Base-by-base conservation (phyloP, 371 early-diverging fungal species). In the Smittium mucronatum region DNA sequence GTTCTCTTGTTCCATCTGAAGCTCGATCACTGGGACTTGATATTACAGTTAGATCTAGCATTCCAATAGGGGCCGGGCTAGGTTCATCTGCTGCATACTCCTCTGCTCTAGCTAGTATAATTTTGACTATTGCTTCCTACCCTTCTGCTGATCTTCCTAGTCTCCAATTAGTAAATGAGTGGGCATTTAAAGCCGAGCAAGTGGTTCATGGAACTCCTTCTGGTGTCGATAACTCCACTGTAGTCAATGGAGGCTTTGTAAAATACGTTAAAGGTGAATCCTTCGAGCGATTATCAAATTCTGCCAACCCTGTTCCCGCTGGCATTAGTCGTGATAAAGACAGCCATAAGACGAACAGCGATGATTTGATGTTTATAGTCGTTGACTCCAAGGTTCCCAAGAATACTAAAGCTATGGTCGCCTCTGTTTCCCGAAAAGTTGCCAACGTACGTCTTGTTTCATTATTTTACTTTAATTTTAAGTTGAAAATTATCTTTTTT, bases 61-160 rank as follows among this genome's bases (percentile, higher is more conserved):
- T 98, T 2, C 98, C 98, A 1, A 89, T 97, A n/a, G 94, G 97
- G 28, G 88, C 95, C 25, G 98, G 98, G 0, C 83, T 98, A 17
- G 98, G 98, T 1, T 94, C 94, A 2, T 95, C 96, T 2, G 98
- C 98, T 0, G 86, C 96, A 15, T 95, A 86, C 77, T 86, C 89
- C 60, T 93, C 93, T 17, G 84, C 82, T 25, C 70, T 94, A n/a
- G 82, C 92, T 0, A 83, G 93, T 0, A 87, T 88, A 1, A 72
- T 97, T 34, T 79, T 95, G 67, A 74, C 77, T 60, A 74, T 86
- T 25, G 31, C 36, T 28, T 80, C 83, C 0, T 74, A 77, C 15
- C 72, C 77, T 31, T 77, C 76, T 0, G 74, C 75, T 11, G 72
- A 68, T 0, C 68, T 25, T 1, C 58, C 57, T 0, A 34, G 36